Evolutionary conservation across 2,329 filamentous ascomycete genomes (phyloP).

Genomic region (Curvularia hawaiiensis): DNA sequence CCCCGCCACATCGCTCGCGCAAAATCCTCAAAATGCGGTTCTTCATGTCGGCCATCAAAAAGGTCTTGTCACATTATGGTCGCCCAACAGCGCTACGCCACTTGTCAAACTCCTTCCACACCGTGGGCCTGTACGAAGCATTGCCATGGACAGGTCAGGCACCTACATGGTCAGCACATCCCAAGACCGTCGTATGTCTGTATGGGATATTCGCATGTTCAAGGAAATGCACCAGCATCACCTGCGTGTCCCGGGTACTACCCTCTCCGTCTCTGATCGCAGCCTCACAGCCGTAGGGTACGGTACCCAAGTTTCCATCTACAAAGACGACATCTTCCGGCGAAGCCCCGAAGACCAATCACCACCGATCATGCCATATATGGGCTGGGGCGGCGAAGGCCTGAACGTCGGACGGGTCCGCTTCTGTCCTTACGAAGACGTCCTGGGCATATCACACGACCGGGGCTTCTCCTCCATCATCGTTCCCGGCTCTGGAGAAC

Average conservation of each 20-base stretch:
- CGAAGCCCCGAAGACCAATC: slow-evolving; percentile 71
- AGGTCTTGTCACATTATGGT: slow-evolving; percentile 93
- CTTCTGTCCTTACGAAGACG: slow-evolving; percentile 96
- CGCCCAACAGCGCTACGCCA: slow-evolving; percentile 83
- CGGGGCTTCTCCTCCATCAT: slow-evolving; percentile 88
- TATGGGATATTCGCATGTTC: slow-evolving; percentile 96
- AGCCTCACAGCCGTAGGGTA: slow-evolving; percentile 88
- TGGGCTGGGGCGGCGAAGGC: slow-evolving; percentile 90
- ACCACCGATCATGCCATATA: slow-evolving; percentile 83
- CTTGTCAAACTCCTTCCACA: slow-evolving; percentile 92
- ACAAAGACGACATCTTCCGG: slow-evolving; percentile 81
- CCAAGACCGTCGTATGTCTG: slow-evolving; percentile 88
- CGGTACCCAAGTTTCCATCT: slow-evolving; percentile 87
- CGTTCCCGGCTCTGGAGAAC: slow-evolving; percentile 92
- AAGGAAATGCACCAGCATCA: slow-evolving; percentile 91
- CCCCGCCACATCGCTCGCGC: slow-evolving; percentile 78
- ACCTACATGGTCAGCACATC: slow-evolving; percentile 95
- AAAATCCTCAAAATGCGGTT: slow-evolving; percentile 92
- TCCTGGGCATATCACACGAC: slow-evolving; percentile 84
- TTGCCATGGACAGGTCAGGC: slow-evolving; percentile 87
- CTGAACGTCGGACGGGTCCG: slow-evolving; percentile 77
- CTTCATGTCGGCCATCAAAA: slow-evolving; percentile 94
- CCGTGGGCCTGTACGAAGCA: slow-evolving; percentile 81
- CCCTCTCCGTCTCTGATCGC: slow-evolving; percentile 85
- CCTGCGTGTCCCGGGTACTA: slow-evolving; percentile 79